Evolutionary conservation across 306 rosid genomes (phyloP).

Genomic region (Medicago arabica): DNA sequence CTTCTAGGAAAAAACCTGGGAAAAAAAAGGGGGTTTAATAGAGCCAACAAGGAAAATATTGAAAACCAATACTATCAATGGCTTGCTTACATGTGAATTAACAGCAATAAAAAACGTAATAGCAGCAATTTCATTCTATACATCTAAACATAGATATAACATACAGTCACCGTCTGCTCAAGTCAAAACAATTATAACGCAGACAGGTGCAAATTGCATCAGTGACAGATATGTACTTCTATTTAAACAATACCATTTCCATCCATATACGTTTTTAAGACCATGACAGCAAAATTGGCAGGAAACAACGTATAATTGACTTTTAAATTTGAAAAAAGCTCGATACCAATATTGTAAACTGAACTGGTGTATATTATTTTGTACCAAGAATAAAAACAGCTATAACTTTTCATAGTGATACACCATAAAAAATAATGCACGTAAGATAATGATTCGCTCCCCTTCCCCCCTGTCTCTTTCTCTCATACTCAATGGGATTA

Average conservation of each 20-base stretch:
- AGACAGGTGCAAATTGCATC: not conserved
- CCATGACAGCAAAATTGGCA: conserved; percentile 15
- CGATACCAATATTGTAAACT: not conserved
- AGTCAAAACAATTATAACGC: not conserved
- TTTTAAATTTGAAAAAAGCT: not conserved
- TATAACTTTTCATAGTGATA: not conserved
- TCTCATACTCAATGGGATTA: not conserved
- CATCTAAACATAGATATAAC: not conserved
- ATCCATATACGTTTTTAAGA: not conserved
- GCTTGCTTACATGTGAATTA: conserved; percentile 21
- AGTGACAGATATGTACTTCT: not conserved
- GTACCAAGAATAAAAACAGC: conserved; percentile 3
- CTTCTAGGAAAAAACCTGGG: conserved; percentile 17
- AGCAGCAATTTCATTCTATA: not conserved
- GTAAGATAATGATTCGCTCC: not conserved
- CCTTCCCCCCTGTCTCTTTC: not conserved
- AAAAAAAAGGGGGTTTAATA: not conserved
- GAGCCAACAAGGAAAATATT: not conserved
- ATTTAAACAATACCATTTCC: not conserved
- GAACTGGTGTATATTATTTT: not conserved
- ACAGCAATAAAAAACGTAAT: conserved; percentile 7
- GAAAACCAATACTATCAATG: conserved; percentile 20
- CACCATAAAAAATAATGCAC: conserved; percentile 1
- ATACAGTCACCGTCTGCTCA: not conserved
- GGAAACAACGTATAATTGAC: not conserved